Conservation (phyloP, 2,329 filamentous ascomycete species). For the Aspergillus hortae region DNA sequence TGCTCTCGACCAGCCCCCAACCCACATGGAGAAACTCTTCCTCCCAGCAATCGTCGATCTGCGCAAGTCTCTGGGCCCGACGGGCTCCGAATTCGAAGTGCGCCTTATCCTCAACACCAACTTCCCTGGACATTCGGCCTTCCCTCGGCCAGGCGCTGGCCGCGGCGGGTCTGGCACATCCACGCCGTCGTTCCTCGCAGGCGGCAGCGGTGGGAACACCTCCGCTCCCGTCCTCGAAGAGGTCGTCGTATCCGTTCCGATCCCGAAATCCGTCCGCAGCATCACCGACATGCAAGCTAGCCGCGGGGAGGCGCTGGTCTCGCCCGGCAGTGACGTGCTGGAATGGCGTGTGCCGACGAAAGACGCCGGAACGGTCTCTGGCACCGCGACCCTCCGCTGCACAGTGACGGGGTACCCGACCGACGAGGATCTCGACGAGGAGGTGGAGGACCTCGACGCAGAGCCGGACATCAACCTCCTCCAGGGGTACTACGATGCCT, state of each 20-base stretch:
- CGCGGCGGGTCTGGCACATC: conserved; percentile 43
- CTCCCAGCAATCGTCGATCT: conserved; percentile 80
- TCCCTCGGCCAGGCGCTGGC: conserved; percentile 35
- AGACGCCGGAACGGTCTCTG: conserved; percentile 65
- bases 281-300: conserved; percentile 77
- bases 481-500: conserved; percentile 45
- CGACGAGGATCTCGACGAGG: conserved; percentile 47
- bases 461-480: conserved; percentile 37
- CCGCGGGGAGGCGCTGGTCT: conserved; percentile 79
- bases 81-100: conserved; percentile 84
- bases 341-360: conserved; percentile 82
- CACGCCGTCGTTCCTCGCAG: conserved; percentile 47
- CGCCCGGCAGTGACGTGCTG: conserved; percentile 65
- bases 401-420: conserved; percentile 66
- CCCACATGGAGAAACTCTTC: conserved; percentile 62
- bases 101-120: conserved; percentile 68
- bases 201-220: conserved; percentile 51
- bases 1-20: conserved; percentile 54
- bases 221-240: conserved; percentile 68
- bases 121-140: conserved; percentile 51
- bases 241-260: conserved; percentile 70
- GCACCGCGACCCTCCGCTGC: conserved; percentile 72
- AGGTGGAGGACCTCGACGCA: conserved; percentile 27
- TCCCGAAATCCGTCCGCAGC: conserved; percentile 76
- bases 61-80: conserved; percentile 70